Base-by-base conservation (phyloP, 805 yeast genomes). In the Diddensiella transvaalensis region DNA sequence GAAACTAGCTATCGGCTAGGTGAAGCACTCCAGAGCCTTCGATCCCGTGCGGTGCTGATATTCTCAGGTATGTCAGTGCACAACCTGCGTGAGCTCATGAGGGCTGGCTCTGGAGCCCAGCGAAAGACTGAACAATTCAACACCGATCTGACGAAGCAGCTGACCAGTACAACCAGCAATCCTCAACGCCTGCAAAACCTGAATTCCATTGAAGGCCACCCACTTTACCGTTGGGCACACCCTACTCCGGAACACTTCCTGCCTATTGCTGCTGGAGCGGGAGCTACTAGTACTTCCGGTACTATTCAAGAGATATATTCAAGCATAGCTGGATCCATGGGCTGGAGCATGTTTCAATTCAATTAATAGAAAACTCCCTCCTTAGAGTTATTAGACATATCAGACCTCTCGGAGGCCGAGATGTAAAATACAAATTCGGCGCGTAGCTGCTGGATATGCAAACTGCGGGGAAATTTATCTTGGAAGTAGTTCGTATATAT, bases 51-150 rank as follows among this genome's bases (percentile, higher is more conserved):
- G 44, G 79, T 78, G 19, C 49, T 79, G 47, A 62, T 86, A 3
- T 75, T 80, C 46, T 83, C 90, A 0, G 95, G 95, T 3, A 83
- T 84, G 86, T 73, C 87, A 3, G 93, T 85, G 19, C 95, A 86
- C 64, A 87, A 86, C 59, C 70, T 86, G 38, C 53, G 79, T 32
- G 89, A 84, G 49, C 42, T 79, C 19, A 70, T 78, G 1, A 53
- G 49, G 3, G 38, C 18, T 17, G 38, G 38, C 8, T 8, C 38
- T 8, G 38, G 8, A 8, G 38, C 17, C 18, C 62, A 71, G 40
- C 46, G 55, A 13, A 42, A 53, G 49, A 55, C 53, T 13, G 53
- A 67, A 1, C 44, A 71, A 47, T 77, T 82, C 2, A 85, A 84
- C 60, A 78, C 68, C 4, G 60, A 63, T 32, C 73, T 74, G 29